These are phyloP conservation scores for Microdochium trichocladiopsis DNA, from an alignment of 2,329 filamentous ascomycete species.

Conservation along the genomic window DNA sequence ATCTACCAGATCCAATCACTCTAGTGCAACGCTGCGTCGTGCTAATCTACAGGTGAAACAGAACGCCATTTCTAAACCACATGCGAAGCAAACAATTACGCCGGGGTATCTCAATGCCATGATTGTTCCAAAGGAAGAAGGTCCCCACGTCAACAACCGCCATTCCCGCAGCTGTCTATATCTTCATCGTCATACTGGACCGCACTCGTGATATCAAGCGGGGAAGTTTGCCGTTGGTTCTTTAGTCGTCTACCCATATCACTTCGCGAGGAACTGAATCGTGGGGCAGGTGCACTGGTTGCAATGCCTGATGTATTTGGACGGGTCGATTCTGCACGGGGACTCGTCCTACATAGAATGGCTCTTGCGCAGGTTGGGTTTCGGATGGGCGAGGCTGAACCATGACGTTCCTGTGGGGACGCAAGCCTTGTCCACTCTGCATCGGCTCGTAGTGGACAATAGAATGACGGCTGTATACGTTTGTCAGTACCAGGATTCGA, in stretches of 20 bases:
- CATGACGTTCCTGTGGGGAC: not conserved
- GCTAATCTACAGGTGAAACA: not conserved
- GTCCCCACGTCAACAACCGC: no score
- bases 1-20: not conserved
- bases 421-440: not conserved
- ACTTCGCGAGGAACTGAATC: constrained; percentile 10
- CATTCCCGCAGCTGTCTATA: no score
- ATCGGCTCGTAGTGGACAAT: not conserved
- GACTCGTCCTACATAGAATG: not conserved
- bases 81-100: constrained; percentile 1
- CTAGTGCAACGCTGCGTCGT: constrained; percentile 2
- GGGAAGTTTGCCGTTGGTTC: no score
- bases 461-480: not conserved
- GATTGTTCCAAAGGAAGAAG: not conserved
- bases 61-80: no score
- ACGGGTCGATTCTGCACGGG: not conserved
- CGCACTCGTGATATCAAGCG: no score
- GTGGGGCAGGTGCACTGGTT: constrained; percentile 7
- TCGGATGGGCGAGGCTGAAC: not conserved
- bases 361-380: not conserved
- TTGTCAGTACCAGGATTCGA: not conserved
- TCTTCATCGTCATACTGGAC: no score
- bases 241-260: constrained; percentile 11
- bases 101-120: constrained; percentile 13
- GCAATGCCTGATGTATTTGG: constrained; percentile 10